These are phyloP conservation scores for Trichoderma pleuroti DNA, from an alignment of 2,329 filamentous ascomycete genomes.

Conservation along the genomic window DNA sequence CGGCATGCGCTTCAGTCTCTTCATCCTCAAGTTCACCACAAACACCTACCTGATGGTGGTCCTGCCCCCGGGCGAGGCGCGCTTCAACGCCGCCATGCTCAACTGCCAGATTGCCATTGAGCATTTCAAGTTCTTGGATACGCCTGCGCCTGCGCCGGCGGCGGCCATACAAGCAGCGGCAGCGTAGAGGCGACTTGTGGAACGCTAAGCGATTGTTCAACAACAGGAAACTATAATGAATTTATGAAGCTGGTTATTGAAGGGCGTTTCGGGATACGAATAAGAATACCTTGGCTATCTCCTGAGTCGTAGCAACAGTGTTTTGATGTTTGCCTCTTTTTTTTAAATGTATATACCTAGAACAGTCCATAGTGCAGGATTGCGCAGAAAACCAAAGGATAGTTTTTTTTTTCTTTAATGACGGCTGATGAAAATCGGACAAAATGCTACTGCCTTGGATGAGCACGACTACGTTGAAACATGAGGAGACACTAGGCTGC, in stretches of 20 bases:
- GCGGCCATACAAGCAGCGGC: not conserved
- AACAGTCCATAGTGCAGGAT: not conserved
- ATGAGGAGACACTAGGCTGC: not conserved
- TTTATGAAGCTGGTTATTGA: not conserved
- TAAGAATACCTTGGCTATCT: not conserved
- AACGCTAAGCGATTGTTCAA: not conserved
- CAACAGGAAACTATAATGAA: not conserved
- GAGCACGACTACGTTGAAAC: not conserved
- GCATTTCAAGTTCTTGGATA: constrained; percentile 70
- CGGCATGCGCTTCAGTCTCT: constrained; percentile 77
- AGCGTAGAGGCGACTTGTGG: not conserved
- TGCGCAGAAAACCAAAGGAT: not conserved
- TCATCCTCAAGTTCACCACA: constrained; percentile 91
- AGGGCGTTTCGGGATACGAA: constrained; percentile 6
- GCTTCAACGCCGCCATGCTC: constrained; percentile 85
- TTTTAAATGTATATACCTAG: not conserved
- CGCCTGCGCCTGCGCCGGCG: constrained; percentile 31
- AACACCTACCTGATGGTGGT: constrained; percentile 96
- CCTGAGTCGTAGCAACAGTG: not conserved
- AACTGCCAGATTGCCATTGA: constrained; percentile 85
- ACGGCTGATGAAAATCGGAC: not conserved
- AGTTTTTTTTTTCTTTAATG: not conserved
- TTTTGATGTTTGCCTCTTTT: not conserved
- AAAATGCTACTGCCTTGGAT: not conserved
- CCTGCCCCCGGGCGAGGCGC: constrained; percentile 83